A percentile compares a stretch with the other conserved stretches of the same genome.
Conservation (phyloP, 192 early-diverging fungal species). For the Coemansia sp. region DNA sequence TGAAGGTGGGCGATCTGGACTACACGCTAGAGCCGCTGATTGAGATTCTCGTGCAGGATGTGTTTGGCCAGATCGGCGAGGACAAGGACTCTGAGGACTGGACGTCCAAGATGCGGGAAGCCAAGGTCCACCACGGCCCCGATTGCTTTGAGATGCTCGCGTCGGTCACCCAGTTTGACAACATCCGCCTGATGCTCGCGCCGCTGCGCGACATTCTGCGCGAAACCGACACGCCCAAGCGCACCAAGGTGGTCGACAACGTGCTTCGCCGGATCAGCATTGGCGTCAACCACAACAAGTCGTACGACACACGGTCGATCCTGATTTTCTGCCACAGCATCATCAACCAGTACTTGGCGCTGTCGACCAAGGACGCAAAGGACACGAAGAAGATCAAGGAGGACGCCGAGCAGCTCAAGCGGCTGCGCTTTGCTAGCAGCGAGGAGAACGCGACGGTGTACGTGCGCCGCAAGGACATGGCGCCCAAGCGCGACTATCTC, state of each 20-base stretch:
- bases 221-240: constrained; percentile 77
- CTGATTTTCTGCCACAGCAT: constrained; percentile 83
- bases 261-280: constrained; percentile 70
- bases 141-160: constrained; percentile 87
- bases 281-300: constrained; percentile 77
- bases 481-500: constrained; percentile 71
- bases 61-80: constrained; percentile 87
- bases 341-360: constrained; percentile 79
- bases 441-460: constrained; percentile 67
- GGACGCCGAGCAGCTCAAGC: constrained; percentile 60
- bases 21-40: constrained; percentile 71
- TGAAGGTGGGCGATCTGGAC: constrained; percentile 74
- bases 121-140: constrained; percentile 77
- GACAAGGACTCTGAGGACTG: constrained; percentile 92
- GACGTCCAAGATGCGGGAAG: constrained; percentile 87
- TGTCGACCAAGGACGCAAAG: constrained; percentile 60
- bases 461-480: constrained; percentile 59
- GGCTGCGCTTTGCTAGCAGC: constrained; percentile 8
- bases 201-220: constrained; percentile 87
- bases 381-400: constrained; percentile 55
- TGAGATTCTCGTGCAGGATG: constrained; percentile 77
- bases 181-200: constrained; percentile 68
- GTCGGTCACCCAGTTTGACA: constrained; percentile 63
- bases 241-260: constrained; percentile 75
- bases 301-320: constrained; percentile 63